Evolutionary conservation across 2,329 filamentous ascomycete genomes (phyloP), one percentile per base, ranked within the genome.

Genomic region (Chrysoporthe cubensis): DNA sequence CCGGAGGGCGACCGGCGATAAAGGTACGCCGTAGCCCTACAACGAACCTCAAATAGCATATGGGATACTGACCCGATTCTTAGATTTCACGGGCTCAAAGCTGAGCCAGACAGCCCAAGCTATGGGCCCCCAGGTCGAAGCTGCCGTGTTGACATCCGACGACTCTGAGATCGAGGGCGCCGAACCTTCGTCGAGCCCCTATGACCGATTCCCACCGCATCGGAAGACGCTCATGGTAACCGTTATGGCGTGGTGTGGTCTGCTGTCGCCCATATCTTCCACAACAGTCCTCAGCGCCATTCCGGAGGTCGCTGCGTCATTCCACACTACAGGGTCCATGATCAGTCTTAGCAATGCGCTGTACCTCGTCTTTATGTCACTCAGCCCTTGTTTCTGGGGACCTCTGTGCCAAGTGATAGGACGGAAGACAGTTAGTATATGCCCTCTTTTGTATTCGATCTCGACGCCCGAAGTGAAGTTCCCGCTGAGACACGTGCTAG

Each of bases 311-410:
- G 65, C 65, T 43, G 65, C 65, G 7, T 46, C 26, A 6, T 59
- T 63, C 14, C 21, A 63, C 16, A 66, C 65, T 7, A 66, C 65
- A 3, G 65, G 65, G 8, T 66, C 65, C 18, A 66, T 66, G 65
- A 59, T 66, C 42, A 66, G 65, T 32, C 42, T 66, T n/a, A 66
- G 65, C 52, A 66, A 66, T 34, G 65, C 65, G 11, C 40, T 90
- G n/a, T 93, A 92, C 72, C 85, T 93, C 81, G 77, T 90, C 4
- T 88, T 90, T 72, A 94, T 94, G 91, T 91, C 90, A 0, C 66
- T 92, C 4, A 87, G 85, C 16, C 88, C 91, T 1, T 84, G 89
- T 11, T 85, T 94, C 65, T 94, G 90, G 85, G 90, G 91, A 0
- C 91, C 91, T 0, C 80, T 92, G 68, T 91, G 89, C 71, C 87